Base-by-base conservation (phyloP, 352 stramenopile species). In the Phytophthora capsici region DNA sequence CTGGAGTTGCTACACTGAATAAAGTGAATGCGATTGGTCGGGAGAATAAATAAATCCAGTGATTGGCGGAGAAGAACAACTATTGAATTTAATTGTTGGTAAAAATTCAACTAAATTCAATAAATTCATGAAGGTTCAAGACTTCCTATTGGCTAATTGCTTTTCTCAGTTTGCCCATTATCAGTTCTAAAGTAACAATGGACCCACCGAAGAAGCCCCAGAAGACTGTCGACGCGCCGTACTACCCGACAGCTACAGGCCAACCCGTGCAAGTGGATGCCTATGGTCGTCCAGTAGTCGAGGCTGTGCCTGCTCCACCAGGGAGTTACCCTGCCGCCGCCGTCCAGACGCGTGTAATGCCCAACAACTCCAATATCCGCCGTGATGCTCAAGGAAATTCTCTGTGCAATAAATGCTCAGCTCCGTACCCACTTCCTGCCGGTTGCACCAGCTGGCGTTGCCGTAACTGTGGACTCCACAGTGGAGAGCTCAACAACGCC, bases 381-480 rank as follows among this genome's bases (percentile, higher is more conserved):
- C 77, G 76, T 34, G 82, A 93, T 56, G 77, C 74, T 2, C 75
- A 87, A 46, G 82, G 83, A 36, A 91, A 91, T 54, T 77, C 85
- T n/a, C 69, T 92, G 14, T 93, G 85, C 46, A 87, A 84, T 54
- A 88, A 89, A 53, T 93, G 85, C 69, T 74, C 71, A 13, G 60
- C 81, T 16, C 83, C 85, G 41, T 92, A 93, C 58, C 85, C 83
- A 8, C 73, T 93, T 10, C 85, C 85, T 9, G 69, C 73, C 0
- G 83, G 85, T 16, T 85, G 73, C 46, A 92, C 85, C 4, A 91
- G 83, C 51, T 93, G 83, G 83, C 77, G 82, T 51, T 93, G 85
- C 68, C 82, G 82, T 46, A 84, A 69, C 40, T 93, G 85, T 52
- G n/a, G n/a, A n/a, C n/a, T n/a, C n/a, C n/a, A n/a, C n/a, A n/a